phyloP scores from a whole-genome alignment of 768 basidiomycete genomes.

The Gyrodon lividus region DNA sequence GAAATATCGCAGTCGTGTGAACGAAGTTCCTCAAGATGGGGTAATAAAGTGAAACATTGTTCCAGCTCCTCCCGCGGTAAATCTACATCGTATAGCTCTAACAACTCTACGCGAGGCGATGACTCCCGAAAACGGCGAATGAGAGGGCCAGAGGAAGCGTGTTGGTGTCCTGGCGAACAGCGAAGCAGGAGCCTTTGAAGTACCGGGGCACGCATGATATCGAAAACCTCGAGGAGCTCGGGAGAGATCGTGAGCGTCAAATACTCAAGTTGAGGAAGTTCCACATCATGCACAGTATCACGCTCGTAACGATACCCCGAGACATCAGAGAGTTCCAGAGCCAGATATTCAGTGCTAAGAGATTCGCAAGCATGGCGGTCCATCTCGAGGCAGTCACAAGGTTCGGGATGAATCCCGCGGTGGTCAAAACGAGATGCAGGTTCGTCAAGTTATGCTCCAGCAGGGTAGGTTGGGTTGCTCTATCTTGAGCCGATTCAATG shows the following conservation, averaged over 20 bases:
- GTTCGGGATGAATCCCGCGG: constrained; percentile 15
- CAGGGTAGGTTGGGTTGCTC: constrained; percentile 36
- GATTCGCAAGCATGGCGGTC: constrained; percentile 34
- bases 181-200: constrained; percentile 42
- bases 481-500: constrained; percentile 34
- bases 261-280: constrained; percentile 27
- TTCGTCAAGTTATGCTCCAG: constrained; percentile 35
- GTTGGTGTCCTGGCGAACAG: constrained; percentile 26
- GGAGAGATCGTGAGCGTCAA: constrained; percentile 32
- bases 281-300: constrained; percentile 9
- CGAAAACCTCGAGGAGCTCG: constrained; percentile 28
- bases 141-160: constrained; percentile 24
- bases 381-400: constrained; percentile 24
- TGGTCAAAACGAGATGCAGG: constrained; percentile 35
- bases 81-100: constrained; percentile 52
- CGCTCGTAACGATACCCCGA: constrained; percentile 25
- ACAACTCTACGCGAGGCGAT: constrained; percentile 36
- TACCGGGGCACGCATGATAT: constrained; percentile 34
- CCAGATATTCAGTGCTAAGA: constrained; percentile 43
- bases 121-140: constrained; percentile 30
- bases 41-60: constrained; percentile 35
- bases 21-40: constrained; percentile 45
- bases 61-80: constrained; percentile 39
- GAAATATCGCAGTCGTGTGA: constrained; percentile 60
- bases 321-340: constrained; percentile 36